Base-by-base conservation (phyloP, 1,284 basidiomycete genomes). In the Fomitiporia mediterranea region DNA sequence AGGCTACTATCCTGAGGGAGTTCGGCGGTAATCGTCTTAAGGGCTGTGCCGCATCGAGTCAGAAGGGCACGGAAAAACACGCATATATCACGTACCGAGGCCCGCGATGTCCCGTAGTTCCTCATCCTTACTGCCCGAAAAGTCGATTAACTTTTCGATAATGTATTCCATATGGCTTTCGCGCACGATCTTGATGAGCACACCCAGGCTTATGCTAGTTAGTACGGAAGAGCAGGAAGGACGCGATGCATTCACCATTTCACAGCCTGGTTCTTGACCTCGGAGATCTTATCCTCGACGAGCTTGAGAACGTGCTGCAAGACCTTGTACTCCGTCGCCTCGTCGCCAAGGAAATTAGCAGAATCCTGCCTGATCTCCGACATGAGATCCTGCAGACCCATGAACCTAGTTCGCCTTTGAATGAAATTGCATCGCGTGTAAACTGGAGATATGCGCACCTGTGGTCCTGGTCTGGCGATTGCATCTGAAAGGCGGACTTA, bases 261-360 rank as follows among this genome's bases (percentile, higher is more conserved):
- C 13, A 97, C 95, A 1, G 94, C 93, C 67, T 94, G 89, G 69
- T 98, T 98, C 78, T 98, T 98, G 62, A 99, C 97, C 74, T 99
- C 96, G 13, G 92, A 93, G 65, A 97, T 98, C 72, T 86, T 86
- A 73, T 99, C 97, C 66, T 91, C 86, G 9, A 97, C 86, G 21
- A 96, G 79, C 21, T 83, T 77, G 21, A 98, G 76, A 1, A 97
- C 93, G 65, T 89, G 84, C 43, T 79, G 81, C 44, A 94, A 77
- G 30, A 93, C 83, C 65, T 87, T 90, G 67, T 77, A 84, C 75
- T 98, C 95, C 34, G 84, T 78, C 2, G 75, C 64, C 68, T 96
- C 92, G 68, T 97, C 94, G 40, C 90, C 83, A 15, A 81, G 69
- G 66, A 91, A 90, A 54, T 79, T 82, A 48, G 71, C 69, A 60